Evolutionary conservation across 768 basidiomycete genomes (phyloP), one percentile per base, ranked within the genome.

Genomic region (Tremella mesenterica): DNA sequence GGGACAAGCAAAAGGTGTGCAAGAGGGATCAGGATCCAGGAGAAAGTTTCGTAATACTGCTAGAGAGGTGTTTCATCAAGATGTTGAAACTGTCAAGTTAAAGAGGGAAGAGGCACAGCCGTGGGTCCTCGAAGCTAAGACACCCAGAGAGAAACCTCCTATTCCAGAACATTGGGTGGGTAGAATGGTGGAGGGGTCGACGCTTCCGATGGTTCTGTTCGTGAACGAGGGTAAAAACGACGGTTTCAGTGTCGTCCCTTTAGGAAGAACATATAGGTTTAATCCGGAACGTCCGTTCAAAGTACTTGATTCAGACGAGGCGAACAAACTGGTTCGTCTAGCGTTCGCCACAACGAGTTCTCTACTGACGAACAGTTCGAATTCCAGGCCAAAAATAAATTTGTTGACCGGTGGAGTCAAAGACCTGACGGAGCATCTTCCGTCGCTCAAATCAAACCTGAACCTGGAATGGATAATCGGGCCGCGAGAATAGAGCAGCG

Each of bases 211-310:
- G 12, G 67, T 66, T 1, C 51, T 69, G 36, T 56, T 69, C 31
- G 55, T 69, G 16, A 64, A 60, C 48, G 64, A 66, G 45, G 64
- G 64, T 13, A 58, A 44, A n/a, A 53, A 46, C 7, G 57, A 59
- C 27, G 64, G 61, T 20, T 69, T 66, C 54, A 34, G 57, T 29
- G 64, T 69, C 23, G 48, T 69, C 2, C 64, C 65, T 3, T 36
- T 69, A 25, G 63, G 64, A 4, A 50, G 67, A 26, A 64, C 62
- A 5, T 69, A 69, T 49, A 48, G 55, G 20, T 69, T 69, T 48
- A 64, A 64, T 16, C 67, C 67, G 29, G 60, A 64, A 38, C 28
- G 67, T 33, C 64, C 64, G 3, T 69, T 69, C 58, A 60, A 66
- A 30, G 55, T 59, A 21, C 51, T 69, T 27, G 67, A 69, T 46